Evolutionary conservation across 2,329 filamentous ascomycete genomes (phyloP).

Genomic region (Nothophaeocryptopus gaeumannii): DNA sequence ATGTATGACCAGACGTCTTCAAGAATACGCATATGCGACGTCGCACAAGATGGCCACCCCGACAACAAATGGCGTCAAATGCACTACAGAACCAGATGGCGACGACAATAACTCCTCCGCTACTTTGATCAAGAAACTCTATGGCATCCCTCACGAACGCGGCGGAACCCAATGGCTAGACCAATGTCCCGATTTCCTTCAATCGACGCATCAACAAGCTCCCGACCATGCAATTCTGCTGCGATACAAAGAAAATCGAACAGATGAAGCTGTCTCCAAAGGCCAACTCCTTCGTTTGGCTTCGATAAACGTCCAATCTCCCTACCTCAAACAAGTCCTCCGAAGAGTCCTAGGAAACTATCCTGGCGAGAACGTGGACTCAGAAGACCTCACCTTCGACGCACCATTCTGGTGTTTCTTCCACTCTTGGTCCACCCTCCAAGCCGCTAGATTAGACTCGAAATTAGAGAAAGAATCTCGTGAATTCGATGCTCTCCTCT

Average conservation of each 20-base stretch:
- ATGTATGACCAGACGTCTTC: too few relatives aligned
- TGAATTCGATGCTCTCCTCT: conserved; percentile 10
- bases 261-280: conserved; percentile 3
- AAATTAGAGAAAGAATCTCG: conserved; percentile 2
- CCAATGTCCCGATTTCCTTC: conserved; percentile 13
- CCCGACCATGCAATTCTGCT: conserved; percentile 13
- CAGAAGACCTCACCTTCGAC: conserved; percentile 14
- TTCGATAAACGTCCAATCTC: conserved; percentile 17
- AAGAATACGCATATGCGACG: too few relatives aligned
- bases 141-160: conserved; percentile 16
- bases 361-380: conserved; percentile 18
- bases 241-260: conserved; percentile 13
- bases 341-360: conserved; percentile 13
- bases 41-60: too few relatives aligned
- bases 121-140: conserved; percentile 15
- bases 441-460: conserved; percentile 8
- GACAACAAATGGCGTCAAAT: too few relatives aligned
- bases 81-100: too few relatives aligned
- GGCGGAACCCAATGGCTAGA: conserved; percentile 16
- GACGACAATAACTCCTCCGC: background rate
- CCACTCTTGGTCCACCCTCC: conserved; percentile 14
- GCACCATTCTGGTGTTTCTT: conserved; percentile 18
- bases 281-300: conserved; percentile 6
- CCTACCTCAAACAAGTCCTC: conserved; percentile 13
- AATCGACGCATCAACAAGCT: background rate